Base-by-base conservation (phyloP, 371 early-diverging fungal genomes). In the Dichotomocladium elegans region DNA sequence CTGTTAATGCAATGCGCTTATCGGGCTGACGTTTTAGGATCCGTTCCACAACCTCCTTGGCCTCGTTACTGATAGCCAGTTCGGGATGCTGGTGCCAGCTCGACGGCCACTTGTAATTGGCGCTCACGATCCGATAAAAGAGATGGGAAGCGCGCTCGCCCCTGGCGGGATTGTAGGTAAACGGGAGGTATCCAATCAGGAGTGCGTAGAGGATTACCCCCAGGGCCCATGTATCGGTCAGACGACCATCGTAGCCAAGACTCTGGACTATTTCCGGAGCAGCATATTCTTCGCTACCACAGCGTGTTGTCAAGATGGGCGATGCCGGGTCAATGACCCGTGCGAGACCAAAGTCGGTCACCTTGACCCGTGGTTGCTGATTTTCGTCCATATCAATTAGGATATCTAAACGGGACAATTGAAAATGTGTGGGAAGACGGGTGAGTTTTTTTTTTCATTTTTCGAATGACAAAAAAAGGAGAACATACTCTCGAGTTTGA, bases 221-320 rank as follows among this genome's bases (percentile, higher is more conserved):
- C 14, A 88, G 60, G 0, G 84, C 72, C 91, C 91, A 90, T 12
- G 83, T 74, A 55, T 90, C 89, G 0, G 84, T 79, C 44, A 71
- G 60, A 5, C 82, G 73, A 2, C 85, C 84, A 57, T 87, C 84
- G 52, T 88, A 87, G 3, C 77, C 72, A 22, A 76, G 62, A 10
- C 77, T 77, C 22, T 86, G 71, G 17, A 92, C 77, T 41, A 92
- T 77, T 63, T 94, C 93, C 1, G 94, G 94, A 4, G 93, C 87
- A n/a, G 91, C 90, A 68, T 90, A 92, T 53, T 89, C 88, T 53
- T 85, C 81, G 15, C 85, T 82, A 11, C 90, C 90, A 64, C 83
- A 85, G 2, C 83, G 77, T 0, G 83, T 82, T 10, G 71, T 72
- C 21, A 77, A 49, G 12, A 72, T 58, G 3, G 74, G 74, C 4